Base-by-base conservation (phyloP, 331 rosid genomes). In the Rosa hybrid region DNA sequence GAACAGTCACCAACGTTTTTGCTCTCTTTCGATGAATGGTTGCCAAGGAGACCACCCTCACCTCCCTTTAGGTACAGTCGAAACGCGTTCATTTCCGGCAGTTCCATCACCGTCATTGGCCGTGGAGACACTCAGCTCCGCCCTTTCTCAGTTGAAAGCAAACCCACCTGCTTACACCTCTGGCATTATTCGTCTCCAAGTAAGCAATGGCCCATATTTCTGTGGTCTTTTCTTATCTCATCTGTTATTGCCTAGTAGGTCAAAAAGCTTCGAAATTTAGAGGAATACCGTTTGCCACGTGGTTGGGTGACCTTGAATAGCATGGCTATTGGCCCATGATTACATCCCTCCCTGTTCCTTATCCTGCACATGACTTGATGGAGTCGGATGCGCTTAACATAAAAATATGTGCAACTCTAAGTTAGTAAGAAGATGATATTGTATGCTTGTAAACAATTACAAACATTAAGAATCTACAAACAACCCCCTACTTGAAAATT, bases 151-250 rank as follows among this genome's bases (percentile, higher is more conserved):
- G n/a, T 65, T 94, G 77, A 85, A 88, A 75, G 80, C 86, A 4
- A 88, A 89, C 13, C 84, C 93, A 48, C 97, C 97, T 10, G 75
- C 86, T 23, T 77, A 81, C 12, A n/a, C 87, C 72, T 87, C 97
- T 1, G 99, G 99, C 63, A 88, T 93, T 57, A 79, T 95, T 10
- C 95, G 98, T 70, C 88, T 95, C 62, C 92, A 95, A 84, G 94
- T 84, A 80, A 50, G 59, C 27, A 50, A 62, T 67, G 41, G 6
- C 72, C 21, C 50, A 68, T 25, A 8, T 9, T 68, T 63, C 68
- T 42, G 71, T 49, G 14, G 34, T 78, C 48, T 30, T 46, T 49
- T 80, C 74, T 54, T 13, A 59, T 59, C 60, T 54, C 23, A 69
- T 77, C 79, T 60, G 64, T 23, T 42, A 59, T 50, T 7, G 63